Evolutionary conservation across 345 rosid species (phyloP), one percentile per base, ranked within the genome.

Genomic region (Eucalyptus curtisii): DNA sequence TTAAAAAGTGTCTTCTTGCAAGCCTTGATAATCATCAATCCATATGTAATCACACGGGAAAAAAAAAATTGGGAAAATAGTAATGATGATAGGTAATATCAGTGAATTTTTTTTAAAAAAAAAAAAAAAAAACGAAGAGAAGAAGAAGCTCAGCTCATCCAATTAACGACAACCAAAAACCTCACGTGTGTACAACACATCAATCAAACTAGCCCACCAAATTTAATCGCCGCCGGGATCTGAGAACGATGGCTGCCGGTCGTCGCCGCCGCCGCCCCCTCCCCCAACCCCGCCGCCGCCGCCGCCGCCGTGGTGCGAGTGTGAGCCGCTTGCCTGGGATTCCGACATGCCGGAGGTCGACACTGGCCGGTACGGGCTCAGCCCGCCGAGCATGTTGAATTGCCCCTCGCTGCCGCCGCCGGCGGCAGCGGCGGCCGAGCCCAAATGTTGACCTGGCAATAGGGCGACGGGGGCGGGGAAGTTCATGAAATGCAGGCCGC

Each of bases 401-500:
- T 95, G 98, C 27, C 96, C 95, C 86, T 94, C 95, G 30, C 89
- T 91, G 82, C 92, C 90, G 19, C 88, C 89, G 10, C 90, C 90
- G 40, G 91, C 89, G 11, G 93, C 91, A 6, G 90, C 87, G 11
- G 93, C 91, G 8, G 90, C 89, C 3, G 97, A 93, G 30, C 96
- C 95, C 89, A 96, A 87, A 91, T 95, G 98, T 91, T 96, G 98
- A 76, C 98, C 94, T 1, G 96, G 96, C 91, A 96, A 89, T 49
- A 97, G 90, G 14, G 99, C 97, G 93, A 97, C 92, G 17, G 99
- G 99, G 1, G 97, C 91, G 10, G 99, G 95, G 86, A 96, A 97
- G 89, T 97, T 97, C 99, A 97, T 97, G 88, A 96, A 96, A 94
- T 97, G 99, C 52, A 97, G 94, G 27, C 98, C 99, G 88, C 97